Conservation (phyloP, 495 filamentous ascomycete species). For the Neurospora sp. region DNA sequence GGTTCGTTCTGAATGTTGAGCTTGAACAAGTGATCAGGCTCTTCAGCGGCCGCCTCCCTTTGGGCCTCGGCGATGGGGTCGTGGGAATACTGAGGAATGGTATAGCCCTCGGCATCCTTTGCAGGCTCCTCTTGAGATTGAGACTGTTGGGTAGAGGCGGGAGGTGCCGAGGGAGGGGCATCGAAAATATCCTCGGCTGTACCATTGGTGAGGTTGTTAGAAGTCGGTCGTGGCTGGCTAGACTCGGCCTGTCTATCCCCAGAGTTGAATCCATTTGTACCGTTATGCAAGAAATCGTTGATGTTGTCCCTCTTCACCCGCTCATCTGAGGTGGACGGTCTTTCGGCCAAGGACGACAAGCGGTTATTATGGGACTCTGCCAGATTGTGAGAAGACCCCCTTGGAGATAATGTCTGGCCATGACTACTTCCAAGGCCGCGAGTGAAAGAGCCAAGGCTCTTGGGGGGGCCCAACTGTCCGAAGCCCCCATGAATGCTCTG, state of each 20-base stretch:
- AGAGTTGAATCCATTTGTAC: conserved; percentile 29
- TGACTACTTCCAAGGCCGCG: conserved; percentile 40
- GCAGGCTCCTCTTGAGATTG: conserved; percentile 16
- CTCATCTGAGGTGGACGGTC: conserved; percentile 23
- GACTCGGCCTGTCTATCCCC: conserved; percentile 19
- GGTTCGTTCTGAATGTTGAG: conserved; percentile 87
- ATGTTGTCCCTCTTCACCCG: conserved; percentile 3
- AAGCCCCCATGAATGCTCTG: conserved; percentile 47
- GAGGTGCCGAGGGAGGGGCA: conserved; percentile 36
- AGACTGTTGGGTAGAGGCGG: conserved; percentile 30
- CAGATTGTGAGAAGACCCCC: conserved; percentile 45
- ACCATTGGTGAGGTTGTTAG: conserved; percentile 25
- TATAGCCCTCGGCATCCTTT: conserved; percentile 58
- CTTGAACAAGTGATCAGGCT: conserved; percentile 69
- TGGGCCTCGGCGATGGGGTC: conserved; percentile 81
- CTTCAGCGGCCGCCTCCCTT: conserved; percentile 56
- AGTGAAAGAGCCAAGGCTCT: conserved; percentile 42
- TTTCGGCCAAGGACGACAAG: conserved; percentile 41
- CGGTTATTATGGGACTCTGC: conserved; percentile 37
- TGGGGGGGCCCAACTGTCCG: conserved; percentile 34
- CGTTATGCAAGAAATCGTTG: conserved; percentile 23
- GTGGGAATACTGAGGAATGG: conserved; percentile 51
- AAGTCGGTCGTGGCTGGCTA: conserved; percentile 11
- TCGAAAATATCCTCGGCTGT: conserved; percentile 32
- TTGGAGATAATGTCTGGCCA: conserved; percentile 36